phyloP scores from a whole-genome alignment of 495 filamentous ascomycete species.

The Aspergillus indologenus region DNA sequence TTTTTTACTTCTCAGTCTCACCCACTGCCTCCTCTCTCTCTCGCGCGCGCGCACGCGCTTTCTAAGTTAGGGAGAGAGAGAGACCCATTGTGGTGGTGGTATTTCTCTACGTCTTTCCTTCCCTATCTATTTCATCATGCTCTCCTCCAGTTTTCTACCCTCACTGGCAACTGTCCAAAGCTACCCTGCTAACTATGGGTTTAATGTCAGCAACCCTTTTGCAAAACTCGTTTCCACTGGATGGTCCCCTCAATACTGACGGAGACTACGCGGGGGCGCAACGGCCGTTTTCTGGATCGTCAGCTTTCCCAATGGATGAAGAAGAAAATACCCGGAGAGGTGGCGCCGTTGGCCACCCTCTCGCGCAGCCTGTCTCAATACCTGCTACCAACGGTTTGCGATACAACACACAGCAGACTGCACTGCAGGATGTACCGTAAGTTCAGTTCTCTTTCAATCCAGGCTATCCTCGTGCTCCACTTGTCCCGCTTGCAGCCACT shows the following conservation, averaged over 20 bases:
- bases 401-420: slow-evolving; percentile 45
- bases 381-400: slow-evolving; percentile 46
- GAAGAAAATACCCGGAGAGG: slow-evolving; percentile 43
- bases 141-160: slow-evolving; percentile 3
- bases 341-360: slow-evolving; percentile 35
- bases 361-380: slow-evolving; percentile 38
- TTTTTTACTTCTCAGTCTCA: too few relatives aligned
- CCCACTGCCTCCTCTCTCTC: slow-evolving; percentile 11
- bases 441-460: slow-evolving; percentile 46
- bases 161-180: slow-evolving; percentile 12
- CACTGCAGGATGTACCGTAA: slow-evolving; percentile 49
- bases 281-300: slow-evolving; percentile 27
- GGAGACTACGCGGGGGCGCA: slow-evolving; percentile 40
- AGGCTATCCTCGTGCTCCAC: slow-evolving; percentile 37
- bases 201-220: slow-evolving; percentile 35
- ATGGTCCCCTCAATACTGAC: slow-evolving; percentile 39
- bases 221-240: slow-evolving; percentile 38
- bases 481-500: slow-evolving; percentile 35
- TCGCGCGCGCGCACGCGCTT: not conserved
- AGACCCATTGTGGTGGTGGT: not conserved
- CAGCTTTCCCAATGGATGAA: slow-evolving; percentile 39
- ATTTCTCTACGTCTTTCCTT: slow-evolving; percentile 11
- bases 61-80: too few relatives aligned
- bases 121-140: not conserved
- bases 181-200: slow-evolving; percentile 19